Conservation (phyloP, 2,329 filamentous ascomycete species). For the Aspergillus fischeri region DNA sequence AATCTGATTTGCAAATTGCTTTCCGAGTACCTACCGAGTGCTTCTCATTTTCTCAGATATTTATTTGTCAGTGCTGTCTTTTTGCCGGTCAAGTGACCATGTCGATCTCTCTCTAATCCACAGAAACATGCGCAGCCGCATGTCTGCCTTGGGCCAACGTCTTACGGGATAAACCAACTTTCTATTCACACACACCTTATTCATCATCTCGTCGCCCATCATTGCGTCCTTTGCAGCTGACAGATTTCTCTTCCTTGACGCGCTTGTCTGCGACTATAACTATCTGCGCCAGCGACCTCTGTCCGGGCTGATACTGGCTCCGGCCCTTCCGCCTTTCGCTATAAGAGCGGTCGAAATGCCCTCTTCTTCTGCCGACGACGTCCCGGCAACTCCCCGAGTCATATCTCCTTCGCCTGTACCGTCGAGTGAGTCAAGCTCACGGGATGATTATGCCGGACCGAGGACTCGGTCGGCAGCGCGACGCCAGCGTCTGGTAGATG, state of each 20-base stretch:
- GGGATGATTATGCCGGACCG: slow-evolving; percentile 67
- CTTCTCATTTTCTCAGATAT: neutral
- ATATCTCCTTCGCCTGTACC: slow-evolving; percentile 83
- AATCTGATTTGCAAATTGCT: neutral
- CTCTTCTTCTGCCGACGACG: slow-evolving; percentile 47
- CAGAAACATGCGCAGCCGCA: slow-evolving; percentile 13
- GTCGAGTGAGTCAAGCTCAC: slow-evolving; percentile 40
- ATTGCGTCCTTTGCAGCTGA: slow-evolving; percentile 28
- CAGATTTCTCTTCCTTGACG: slow-evolving; percentile 16
- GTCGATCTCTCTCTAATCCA: slow-evolving; percentile 6
- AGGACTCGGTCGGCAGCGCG: slow-evolving; percentile 69
- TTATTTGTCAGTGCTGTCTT: neutral
- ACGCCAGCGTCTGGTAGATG: slow-evolving; percentile 50
- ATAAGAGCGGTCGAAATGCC: slow-evolving; percentile 36
- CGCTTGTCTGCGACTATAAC: slow-evolving; percentile 19
- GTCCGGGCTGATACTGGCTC: slow-evolving; percentile 21
- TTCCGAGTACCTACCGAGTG: neutral
- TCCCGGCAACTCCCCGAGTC: slow-evolving; percentile 78
- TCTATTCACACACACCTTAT: neutral
- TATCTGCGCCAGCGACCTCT: slow-evolving; percentile 18
- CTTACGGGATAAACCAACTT: slow-evolving; percentile 5
- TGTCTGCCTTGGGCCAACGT: slow-evolving; percentile 10
- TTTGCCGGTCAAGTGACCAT: neutral
- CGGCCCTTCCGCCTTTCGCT: slow-evolving; percentile 49
- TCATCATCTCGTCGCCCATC: slow-evolving; percentile 26